Base-by-base conservation (phyloP, 2,329 filamentous ascomycete species). In the Fusarium dimerum region DNA sequence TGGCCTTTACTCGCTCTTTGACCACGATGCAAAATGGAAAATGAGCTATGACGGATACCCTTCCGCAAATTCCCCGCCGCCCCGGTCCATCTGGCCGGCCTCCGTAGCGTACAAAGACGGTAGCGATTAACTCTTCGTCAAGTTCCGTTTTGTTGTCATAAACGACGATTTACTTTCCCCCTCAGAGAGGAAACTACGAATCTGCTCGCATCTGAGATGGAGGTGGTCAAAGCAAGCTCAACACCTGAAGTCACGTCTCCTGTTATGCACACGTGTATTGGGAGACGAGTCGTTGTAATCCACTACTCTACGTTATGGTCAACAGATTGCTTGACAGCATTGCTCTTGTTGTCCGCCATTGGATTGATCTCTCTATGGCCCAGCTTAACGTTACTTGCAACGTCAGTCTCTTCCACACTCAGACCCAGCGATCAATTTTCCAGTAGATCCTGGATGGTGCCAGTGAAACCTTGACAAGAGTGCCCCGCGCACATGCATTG, bases 81-180 rank as follows among this genome's bases (percentile, higher is more conserved):
- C 34, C 48, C 61, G 61, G 61, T 49, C 46, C 50, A 55, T 54
- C 58, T 65, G 52, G 58, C 60, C 56, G 62, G 51, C 50, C 50
- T 51, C 54, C 51, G 59, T 42, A 29, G 29, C 44, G 44, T 34
- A 51, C 20, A 54, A 45, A 56, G 50, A 54, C 42, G 48, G 47
- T 45, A 42, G 34, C 38, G 52, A 58, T 45, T 47, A 58, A 26
- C 39, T 40, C 39, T 17, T 40, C 20, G 39, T 15, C 17, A 40
- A 17, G n/a, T 16, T 40, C 39, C n/a, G 42, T 43, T 26, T 45
- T 53, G 32, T 55, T 47, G 53, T 64, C 56, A 51, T 60, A 62
- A 52, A 52, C 47, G 62, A 59, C 56, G 56, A 64, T 65, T 54
- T 57, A 59, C 54, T 63, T 61, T 59, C 47, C 60, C 60, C 59